phyloP scores from a whole-genome alignment of 129 eudicot species.

The Chrysanthemum lavandulifolium region DNA sequence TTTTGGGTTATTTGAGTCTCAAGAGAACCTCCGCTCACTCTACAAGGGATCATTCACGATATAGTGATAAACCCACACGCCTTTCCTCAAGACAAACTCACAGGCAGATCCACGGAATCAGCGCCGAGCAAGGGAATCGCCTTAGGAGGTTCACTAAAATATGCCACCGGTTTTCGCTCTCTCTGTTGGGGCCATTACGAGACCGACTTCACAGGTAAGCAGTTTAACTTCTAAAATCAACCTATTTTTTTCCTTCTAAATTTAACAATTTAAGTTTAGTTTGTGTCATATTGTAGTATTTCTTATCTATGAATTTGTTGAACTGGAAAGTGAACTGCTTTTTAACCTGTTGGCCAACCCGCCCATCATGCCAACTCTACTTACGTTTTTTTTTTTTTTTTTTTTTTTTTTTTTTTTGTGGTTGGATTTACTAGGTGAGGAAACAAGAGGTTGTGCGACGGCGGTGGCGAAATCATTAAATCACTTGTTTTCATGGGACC shows the following conservation, averaged over 20 bases:
- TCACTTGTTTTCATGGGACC: conserved; percentile 46
- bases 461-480: conserved; percentile 65
- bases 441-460: conserved; percentile 65
- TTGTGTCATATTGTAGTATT: background rate
- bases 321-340: too few species aligned
- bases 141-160: conserved; percentile 64
- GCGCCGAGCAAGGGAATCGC: conserved; percentile 87
- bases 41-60: too few species aligned
- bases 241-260: background rate
- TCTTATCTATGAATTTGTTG: background rate
- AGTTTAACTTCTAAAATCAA: background rate
- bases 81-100: conserved; percentile 48
- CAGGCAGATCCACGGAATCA: conserved; percentile 81
- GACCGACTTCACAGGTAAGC: conserved; percentile 82
- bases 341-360: too few species aligned
- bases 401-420: conserved; percentile 28
- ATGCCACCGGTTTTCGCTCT: conserved; percentile 91
- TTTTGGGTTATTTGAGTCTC: too few species aligned
- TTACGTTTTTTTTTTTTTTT: too few species aligned
- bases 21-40: too few species aligned
- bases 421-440: conserved; percentile 72
- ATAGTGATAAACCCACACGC: too few species aligned
- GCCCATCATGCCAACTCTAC: too few species aligned
- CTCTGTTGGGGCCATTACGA: conserved; percentile 64
- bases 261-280: background rate